Percentiles rank a stretch among this genome's conserved stretches.
Evolutionary conservation across 2,329 filamentous ascomycete species (phyloP).

Genomic region (Aschersonia sp.): DNA sequence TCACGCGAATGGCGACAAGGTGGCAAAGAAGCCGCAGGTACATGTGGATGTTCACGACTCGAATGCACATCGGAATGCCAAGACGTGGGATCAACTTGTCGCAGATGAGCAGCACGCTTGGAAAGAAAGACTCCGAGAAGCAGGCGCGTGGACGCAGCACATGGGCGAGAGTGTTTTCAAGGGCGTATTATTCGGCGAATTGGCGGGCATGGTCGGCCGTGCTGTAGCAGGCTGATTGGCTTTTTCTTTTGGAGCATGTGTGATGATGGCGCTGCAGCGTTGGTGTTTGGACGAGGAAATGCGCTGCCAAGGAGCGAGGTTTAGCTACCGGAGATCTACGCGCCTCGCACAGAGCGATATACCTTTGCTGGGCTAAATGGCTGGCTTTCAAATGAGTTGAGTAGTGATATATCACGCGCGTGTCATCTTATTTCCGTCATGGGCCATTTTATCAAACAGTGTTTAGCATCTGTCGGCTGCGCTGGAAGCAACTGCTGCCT

Average conservation of each 20-base stretch:
- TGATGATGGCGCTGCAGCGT: neutral
- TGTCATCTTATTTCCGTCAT: too few species aligned
- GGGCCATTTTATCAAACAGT: too few species aligned
- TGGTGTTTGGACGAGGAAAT: too few species aligned
- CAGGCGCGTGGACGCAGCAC: slow-evolving; percentile 65
- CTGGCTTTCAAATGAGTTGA: too few species aligned
- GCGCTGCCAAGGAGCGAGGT: too few species aligned
- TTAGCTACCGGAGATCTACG: too few species aligned
- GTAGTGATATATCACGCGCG: too few species aligned
- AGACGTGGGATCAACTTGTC: slow-evolving; percentile 57
- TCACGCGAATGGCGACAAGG: slow-evolving; percentile 3
- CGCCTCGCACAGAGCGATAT: too few species aligned
- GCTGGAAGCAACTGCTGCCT: too few species aligned
- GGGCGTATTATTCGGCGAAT: slow-evolving; percentile 63
- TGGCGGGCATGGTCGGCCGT: slow-evolving; percentile 46
- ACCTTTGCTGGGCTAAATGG: too few species aligned
- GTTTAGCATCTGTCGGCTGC: too few species aligned
- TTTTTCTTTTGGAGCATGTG: too few species aligned
- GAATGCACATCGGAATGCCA: slow-evolving; percentile 35
- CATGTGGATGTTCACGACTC: slow-evolving; percentile 30
- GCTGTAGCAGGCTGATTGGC: slow-evolving; percentile 24
- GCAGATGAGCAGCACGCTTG: slow-evolving; percentile 48
- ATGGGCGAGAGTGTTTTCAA: slow-evolving; percentile 66
- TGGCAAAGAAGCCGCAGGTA: slow-evolving; percentile 11
- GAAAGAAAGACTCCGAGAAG: slow-evolving; percentile 52